Conservation (phyloP, 2,329 filamentous ascomycete species). For the Talaromyces sp. region DNA sequence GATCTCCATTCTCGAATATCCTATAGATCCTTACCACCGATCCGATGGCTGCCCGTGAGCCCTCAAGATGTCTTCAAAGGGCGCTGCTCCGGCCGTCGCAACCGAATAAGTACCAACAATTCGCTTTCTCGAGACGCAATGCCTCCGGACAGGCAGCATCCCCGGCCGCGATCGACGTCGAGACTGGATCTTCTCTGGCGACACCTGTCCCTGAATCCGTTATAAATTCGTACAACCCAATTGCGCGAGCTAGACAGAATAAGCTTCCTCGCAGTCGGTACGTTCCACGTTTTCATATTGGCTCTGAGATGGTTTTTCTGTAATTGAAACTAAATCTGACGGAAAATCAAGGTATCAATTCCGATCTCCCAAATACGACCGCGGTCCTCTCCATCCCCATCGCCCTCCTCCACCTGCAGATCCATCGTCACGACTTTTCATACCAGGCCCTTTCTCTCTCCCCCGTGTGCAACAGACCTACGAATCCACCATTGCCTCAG, state of each 20-base stretch:
- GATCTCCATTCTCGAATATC: neutral
- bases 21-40: neutral
- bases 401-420: conserved; percentile 84
- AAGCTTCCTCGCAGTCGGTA: conserved; percentile 54
- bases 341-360: conserved; percentile 74
- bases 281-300: conserved; percentile 15
- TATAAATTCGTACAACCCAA: conserved; percentile 49
- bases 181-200: conserved; percentile 46
- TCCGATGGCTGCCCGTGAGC: conserved; percentile 39
- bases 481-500: conserved; percentile 76
- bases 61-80: conserved; percentile 39
- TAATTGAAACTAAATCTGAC: neutral
- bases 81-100: conserved; percentile 34
- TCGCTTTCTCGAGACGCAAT: conserved; percentile 42
- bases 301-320: neutral
- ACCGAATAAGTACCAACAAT: conserved; percentile 31
- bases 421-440: conserved; percentile 79
- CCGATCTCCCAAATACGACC: conserved; percentile 89
- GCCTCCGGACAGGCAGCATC: conserved; percentile 43
- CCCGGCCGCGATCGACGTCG: conserved; percentile 42
- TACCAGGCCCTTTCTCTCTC: conserved; percentile 84
- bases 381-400: conserved; percentile 87
- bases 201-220: conserved; percentile 36
- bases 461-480: conserved; percentile 88
- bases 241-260: conserved; percentile 43